Conservation (phyloP, 2,329 filamentous ascomycete genomes). For the Torrubiellomyces zombiae region DNA sequence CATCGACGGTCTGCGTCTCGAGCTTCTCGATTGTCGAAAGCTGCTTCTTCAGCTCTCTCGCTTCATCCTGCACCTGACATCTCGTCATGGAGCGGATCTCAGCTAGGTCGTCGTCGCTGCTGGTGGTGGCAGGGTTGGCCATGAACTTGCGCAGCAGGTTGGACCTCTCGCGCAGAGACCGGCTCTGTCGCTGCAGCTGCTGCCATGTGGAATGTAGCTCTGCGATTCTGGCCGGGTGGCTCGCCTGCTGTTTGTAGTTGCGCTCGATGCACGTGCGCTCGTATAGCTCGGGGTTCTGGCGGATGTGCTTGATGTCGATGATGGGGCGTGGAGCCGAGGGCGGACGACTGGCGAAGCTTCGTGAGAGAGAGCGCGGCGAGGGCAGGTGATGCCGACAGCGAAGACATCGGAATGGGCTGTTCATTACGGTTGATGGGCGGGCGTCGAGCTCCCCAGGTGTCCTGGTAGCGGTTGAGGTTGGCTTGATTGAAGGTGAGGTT, state of each 20-base stretch:
- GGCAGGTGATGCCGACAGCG: slow-evolving; percentile 9
- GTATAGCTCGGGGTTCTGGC: slow-evolving; percentile 66
- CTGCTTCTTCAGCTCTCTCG: slow-evolving; percentile 44
- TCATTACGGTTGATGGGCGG: slow-evolving; percentile 15
- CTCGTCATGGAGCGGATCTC: slow-evolving; percentile 21
- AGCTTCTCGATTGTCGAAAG: slow-evolving; percentile 42
- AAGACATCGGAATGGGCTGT: slow-evolving; percentile 11
- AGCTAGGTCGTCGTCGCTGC: slow-evolving; percentile 23
- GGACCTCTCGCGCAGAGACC: slow-evolving; percentile 45
- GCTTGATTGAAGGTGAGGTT: too few species aligned
- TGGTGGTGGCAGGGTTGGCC: slow-evolving; percentile 31
- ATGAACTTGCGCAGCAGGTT: slow-evolving; percentile 44
- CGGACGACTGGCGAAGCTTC: slow-evolving; percentile 32
- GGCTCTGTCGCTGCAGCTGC: slow-evolving; percentile 40
- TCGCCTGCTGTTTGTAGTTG: slow-evolving; percentile 51
- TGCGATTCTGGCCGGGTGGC: slow-evolving; percentile 38
- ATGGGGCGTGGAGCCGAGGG: slow-evolving; percentile 61
- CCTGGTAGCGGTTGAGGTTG: too few species aligned
- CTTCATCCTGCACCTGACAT: slow-evolving; percentile 43
- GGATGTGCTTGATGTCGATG: slow-evolving; percentile 80
- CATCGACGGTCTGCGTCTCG: slow-evolving; percentile 39
- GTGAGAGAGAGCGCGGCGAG: slow-evolving; percentile 8
- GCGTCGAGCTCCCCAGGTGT: too few species aligned
- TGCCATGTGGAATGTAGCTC: slow-evolving; percentile 41
- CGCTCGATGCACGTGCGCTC: slow-evolving; percentile 68